Conservation (phyloP, 164 flowering plant genomes). For the Aristolochia fimbriata region DNA sequence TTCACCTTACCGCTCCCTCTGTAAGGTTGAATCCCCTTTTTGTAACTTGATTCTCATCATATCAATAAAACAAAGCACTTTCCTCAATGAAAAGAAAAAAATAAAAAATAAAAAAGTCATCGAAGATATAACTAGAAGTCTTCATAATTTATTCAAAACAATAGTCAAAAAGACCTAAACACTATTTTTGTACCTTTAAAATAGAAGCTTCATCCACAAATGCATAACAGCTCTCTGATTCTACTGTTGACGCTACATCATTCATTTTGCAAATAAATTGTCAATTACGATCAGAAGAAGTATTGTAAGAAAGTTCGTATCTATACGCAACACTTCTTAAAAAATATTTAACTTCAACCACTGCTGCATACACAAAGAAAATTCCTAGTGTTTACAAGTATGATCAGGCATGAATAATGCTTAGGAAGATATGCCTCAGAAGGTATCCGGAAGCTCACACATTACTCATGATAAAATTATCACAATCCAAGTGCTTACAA, state of each 20-base stretch:
- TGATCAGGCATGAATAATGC: not conserved
- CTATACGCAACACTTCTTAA: not conserved
- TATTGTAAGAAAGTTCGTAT: not conserved
- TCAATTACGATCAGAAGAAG: not conserved
- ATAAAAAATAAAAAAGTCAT: not conserved
- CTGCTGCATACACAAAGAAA: not conserved
- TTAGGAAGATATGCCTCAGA: not conserved
- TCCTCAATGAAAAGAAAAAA: no score
- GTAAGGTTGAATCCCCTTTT: no score
- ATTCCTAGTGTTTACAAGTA: not conserved
- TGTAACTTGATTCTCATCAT: no score
- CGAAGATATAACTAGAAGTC: not conserved
- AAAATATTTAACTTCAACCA: not conserved
- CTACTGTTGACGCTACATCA: constrained; percentile 39
- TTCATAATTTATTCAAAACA: not conserved
- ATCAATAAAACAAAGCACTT: no score
- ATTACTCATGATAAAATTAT: no score
- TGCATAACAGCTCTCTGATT: constrained; percentile 30
- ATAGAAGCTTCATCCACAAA: constrained; percentile 38
- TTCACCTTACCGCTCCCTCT: no score
- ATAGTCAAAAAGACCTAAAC: not conserved
- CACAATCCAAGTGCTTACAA: no score
- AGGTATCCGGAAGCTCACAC: not conserved
- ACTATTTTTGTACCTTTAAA: constrained; percentile 43
- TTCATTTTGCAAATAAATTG: not conserved